These are phyloP conservation scores for Hyphopichia khmerensis DNA, from an alignment of 1,139 yeast species.

Conservation along the genomic window DNA sequence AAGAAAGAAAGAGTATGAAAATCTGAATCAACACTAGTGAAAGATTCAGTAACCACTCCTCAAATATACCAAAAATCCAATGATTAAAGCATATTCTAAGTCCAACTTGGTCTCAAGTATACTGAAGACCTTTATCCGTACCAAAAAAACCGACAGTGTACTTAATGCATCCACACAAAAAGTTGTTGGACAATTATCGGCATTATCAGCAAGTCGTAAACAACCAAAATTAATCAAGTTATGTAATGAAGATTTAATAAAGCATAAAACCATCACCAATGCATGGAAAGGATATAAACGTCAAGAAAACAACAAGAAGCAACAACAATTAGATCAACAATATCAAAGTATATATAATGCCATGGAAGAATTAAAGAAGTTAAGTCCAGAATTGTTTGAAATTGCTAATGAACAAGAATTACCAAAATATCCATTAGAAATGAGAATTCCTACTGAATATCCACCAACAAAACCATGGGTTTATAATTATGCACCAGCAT, in stretches of 20 bases:
- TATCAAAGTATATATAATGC: constrained; percentile 68
- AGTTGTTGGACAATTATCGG: constrained; percentile 75
- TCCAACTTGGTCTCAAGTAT: constrained; percentile 1
- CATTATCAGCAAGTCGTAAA: constrained; percentile 81
- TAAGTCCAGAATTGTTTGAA: constrained; percentile 48
- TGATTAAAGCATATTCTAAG: too few relatives aligned
- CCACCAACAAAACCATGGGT: constrained; percentile 91
- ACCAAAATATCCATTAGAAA: constrained; percentile 68
- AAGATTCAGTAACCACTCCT: too few relatives aligned
- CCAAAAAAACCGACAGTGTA: constrained; percentile 33
- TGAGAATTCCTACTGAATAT: constrained; percentile 85
- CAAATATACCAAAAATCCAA: too few relatives aligned
- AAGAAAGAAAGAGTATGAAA: not conserved
- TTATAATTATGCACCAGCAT: constrained; percentile 46
- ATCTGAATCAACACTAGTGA: too few relatives aligned
- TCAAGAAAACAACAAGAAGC: constrained; percentile 43
- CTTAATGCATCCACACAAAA: constrained; percentile 62
- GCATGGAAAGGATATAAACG: constrained; percentile 77
- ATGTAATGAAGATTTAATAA: constrained; percentile 77
- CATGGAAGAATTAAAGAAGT: constrained; percentile 62
- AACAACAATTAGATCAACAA: constrained; percentile 56
- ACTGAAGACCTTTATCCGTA: constrained; percentile 30
- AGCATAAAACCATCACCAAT: constrained; percentile 78
- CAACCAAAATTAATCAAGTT: constrained; percentile 80
- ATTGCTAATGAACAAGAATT: constrained; percentile 49